These are phyloP conservation scores for Boechera retrofracta DNA, from an alignment of 345 rosid genomes.

Conservation along the genomic window DNA sequence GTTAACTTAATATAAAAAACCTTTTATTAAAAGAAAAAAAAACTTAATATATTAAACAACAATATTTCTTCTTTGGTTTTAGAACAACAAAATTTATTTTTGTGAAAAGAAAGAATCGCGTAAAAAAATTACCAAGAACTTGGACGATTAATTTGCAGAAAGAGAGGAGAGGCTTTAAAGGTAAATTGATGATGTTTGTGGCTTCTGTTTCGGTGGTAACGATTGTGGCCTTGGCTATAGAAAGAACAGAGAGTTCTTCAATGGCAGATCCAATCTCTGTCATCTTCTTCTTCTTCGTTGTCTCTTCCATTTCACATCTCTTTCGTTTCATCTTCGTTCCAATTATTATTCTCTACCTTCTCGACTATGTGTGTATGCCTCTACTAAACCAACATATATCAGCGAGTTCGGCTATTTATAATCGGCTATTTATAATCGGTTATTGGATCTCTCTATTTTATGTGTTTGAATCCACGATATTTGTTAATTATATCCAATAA, in stretches of 20 bases:
- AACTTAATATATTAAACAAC: no score
- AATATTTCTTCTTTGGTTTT: no score
- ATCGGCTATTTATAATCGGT: slow-evolving; percentile 21
- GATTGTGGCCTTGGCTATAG: slow-evolving; percentile 45
- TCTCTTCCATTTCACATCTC: slow-evolving; percentile 63
- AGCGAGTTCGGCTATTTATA: slow-evolving; percentile 26
- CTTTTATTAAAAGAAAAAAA: no score
- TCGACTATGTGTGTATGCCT: slow-evolving; percentile 28
- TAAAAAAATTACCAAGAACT: slow-evolving; percentile 72
- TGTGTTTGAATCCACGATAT: not conserved
- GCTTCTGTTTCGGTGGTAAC: slow-evolving; percentile 45
- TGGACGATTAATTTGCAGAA: slow-evolving; percentile 74
- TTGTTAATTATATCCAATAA: slow-evolving; percentile 9
- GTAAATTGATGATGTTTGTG: slow-evolving; percentile 49
- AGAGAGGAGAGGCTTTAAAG: slow-evolving; percentile 69
- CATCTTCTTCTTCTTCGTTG: slow-evolving; percentile 49
- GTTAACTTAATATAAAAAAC: not conserved
- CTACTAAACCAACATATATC: slow-evolving; percentile 18
- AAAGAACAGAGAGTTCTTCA: slow-evolving; percentile 69
- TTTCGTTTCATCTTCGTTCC: slow-evolving; percentile 63
- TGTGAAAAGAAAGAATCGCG: not conserved
- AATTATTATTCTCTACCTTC: not conserved
- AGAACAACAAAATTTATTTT: not conserved
- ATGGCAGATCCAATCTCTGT: slow-evolving; percentile 79
- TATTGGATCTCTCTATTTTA: not conserved